phyloP scores from a whole-genome alignment of 1,284 basidiomycete species.

The Apiotrichum akiyoshidainum region DNA sequence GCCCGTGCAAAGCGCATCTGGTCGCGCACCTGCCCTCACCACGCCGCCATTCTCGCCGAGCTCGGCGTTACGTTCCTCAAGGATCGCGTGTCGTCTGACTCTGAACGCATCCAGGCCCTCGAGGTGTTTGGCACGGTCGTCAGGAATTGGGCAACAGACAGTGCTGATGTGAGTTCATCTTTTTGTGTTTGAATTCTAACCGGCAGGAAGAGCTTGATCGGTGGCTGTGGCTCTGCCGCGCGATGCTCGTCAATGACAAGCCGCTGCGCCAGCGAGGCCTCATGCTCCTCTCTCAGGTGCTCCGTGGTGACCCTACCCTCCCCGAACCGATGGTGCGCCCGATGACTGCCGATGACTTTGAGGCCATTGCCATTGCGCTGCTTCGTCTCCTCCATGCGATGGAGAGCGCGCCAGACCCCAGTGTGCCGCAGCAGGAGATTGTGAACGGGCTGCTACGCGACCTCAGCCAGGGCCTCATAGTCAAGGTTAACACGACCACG shows the following conservation, averaged over 20 bases:
- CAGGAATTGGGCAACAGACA: constrained; percentile 40
- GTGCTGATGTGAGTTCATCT: constrained; percentile 23
- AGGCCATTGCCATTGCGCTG: constrained; percentile 28
- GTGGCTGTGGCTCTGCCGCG: constrained; percentile 45
- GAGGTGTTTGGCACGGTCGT: constrained; percentile 45
- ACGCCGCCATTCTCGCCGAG: constrained; percentile 43
- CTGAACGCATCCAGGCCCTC: constrained; percentile 41
- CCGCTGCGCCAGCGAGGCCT: constrained; percentile 38
- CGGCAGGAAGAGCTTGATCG: constrained; percentile 36
- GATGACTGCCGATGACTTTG: constrained; percentile 29
- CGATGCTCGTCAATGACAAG: constrained; percentile 32
- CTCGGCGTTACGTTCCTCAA: constrained; percentile 39
- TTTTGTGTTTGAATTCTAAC: not conserved
- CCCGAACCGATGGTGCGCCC: constrained; percentile 28
- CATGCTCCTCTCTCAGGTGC: constrained; percentile 30
- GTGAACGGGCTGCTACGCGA: constrained; percentile 28
- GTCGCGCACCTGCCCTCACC: constrained; percentile 45
- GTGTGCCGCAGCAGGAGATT: constrained; percentile 23
- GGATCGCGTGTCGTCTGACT: constrained; percentile 30
- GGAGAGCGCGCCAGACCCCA: constrained; percentile 22
- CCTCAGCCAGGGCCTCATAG: constrained; percentile 29
- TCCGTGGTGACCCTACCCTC: constrained; percentile 30
- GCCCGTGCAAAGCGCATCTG: constrained; percentile 41
- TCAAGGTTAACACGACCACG: constrained; percentile 26
- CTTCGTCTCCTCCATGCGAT: constrained; percentile 32